Conservation (phyloP, 768 basidiomycete genomes). For the Megacollybia marginata region DNA sequence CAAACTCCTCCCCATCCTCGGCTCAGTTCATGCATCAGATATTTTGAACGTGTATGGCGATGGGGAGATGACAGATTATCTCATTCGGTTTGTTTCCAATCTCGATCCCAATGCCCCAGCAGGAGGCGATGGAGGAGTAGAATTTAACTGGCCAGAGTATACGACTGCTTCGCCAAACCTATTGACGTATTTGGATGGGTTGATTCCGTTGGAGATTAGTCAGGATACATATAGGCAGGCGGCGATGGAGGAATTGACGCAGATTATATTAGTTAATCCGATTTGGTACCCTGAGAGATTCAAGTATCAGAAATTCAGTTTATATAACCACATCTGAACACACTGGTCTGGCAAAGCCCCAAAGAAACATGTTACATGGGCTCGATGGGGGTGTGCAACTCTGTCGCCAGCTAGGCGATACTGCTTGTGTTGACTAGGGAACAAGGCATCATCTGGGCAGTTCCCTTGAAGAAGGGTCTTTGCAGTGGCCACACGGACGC, state of each 20-base stretch:
- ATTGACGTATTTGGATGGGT: constrained; percentile 32
- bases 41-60: constrained; percentile 31
- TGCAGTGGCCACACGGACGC: too few species aligned
- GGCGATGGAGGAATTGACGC: constrained; percentile 28
- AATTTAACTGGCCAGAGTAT: constrained; percentile 36
- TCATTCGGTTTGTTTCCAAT: constrained; percentile 34
- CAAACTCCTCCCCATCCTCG: constrained; percentile 34
- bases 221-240: constrained; percentile 36
- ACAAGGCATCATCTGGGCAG: too few species aligned
- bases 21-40: constrained; percentile 41
- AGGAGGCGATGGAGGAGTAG: constrained; percentile 10
- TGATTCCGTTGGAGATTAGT: constrained; percentile 24
- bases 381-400: too few species aligned
- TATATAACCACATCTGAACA: too few species aligned
- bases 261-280: constrained; percentile 24
- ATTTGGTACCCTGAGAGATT: constrained; percentile 3
- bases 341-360: too few species aligned
- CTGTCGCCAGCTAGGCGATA: too few species aligned
- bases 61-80: constrained; percentile 36
- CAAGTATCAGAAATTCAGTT: too few species aligned
- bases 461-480: too few species aligned
- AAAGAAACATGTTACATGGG: too few species aligned
- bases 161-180: constrained; percentile 23
- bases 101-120: constrained; percentile 36
- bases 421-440: too few species aligned